Conservation (phyloP, 306 rosid genomes). For the Medicago lupulina region DNA sequence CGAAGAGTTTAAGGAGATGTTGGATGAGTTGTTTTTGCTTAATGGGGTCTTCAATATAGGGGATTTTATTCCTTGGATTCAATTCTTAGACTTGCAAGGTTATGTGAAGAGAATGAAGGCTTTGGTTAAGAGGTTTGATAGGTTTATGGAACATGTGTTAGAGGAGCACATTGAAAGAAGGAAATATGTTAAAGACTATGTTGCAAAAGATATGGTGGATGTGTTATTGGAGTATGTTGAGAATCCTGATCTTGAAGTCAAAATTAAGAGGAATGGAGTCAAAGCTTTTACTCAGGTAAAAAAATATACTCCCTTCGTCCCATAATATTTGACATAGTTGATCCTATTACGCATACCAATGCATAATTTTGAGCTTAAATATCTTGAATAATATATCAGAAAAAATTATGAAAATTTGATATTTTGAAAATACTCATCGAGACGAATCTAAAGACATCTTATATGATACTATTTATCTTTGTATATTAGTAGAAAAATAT, state of each 20-base stretch:
- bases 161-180: slow-evolving; percentile 71
- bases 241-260: slow-evolving; percentile 67
- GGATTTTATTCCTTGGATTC: slow-evolving; percentile 80
- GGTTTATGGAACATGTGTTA: slow-evolving; percentile 82
- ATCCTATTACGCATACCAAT: no score
- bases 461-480: no score
- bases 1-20: slow-evolving; percentile 74
- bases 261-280: slow-evolving; percentile 73
- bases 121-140: slow-evolving; percentile 68
- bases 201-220: slow-evolving; percentile 79
- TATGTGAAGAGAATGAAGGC: slow-evolving; percentile 85
- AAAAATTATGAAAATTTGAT: no score
- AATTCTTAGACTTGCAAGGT: slow-evolving; percentile 84
- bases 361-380: no score
- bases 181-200: slow-evolving; percentile 52
- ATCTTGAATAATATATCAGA: no score
- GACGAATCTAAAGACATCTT: no score
- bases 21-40: slow-evolving; percentile 79
- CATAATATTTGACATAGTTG: no score
- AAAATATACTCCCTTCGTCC: no score
- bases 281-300: slow-evolving; percentile 73
- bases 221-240: slow-evolving; percentile 72
- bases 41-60: slow-evolving; percentile 82
- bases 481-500: no score
- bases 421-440: no score